Conservation (phyloP, 1,284 basidiomycete species). For the Ceratorhiza oryzae-sativae region DNA sequence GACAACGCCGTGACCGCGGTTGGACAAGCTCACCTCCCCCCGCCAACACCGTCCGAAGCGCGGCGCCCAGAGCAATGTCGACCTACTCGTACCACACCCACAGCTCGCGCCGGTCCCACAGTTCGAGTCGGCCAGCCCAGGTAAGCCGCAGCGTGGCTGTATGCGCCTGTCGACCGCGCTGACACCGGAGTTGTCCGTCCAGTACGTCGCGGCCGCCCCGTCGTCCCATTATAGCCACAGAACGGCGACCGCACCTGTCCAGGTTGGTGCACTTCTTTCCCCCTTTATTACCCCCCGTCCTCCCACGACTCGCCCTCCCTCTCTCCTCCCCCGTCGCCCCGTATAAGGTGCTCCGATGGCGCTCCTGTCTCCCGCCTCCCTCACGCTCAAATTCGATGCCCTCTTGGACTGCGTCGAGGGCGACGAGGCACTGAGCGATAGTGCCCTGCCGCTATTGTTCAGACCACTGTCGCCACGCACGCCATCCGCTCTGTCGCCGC, state of each 20-base stretch:
- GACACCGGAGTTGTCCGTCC: neutral
- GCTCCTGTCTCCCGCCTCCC: constrained; percentile 26
- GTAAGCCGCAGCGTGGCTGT: neutral
- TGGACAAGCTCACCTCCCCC: constrained; percentile 23
- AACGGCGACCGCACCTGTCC: constrained; percentile 18
- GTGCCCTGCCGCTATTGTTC: constrained; percentile 8
- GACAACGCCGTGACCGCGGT: constrained; percentile 6
- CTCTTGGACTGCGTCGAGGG: constrained; percentile 14
- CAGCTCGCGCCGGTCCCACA: constrained; percentile 33
- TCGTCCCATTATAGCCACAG: constrained; percentile 25
- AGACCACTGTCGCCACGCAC: constrained; percentile 12
- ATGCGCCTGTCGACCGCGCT: neutral
- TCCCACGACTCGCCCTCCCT: neutral
- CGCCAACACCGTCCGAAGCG: neutral
- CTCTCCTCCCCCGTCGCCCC: neutral
- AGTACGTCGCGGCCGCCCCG: constrained; percentile 36
- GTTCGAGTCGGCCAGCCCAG: constrained; percentile 33
- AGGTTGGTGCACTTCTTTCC: constrained; percentile 2
- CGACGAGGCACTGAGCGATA: constrained; percentile 19
- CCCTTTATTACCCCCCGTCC: constrained; percentile 13
- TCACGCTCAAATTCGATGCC: constrained; percentile 34
- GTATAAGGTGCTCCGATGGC: neutral
- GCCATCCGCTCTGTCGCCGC: neutral
- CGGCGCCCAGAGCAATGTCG: constrained; percentile 14
- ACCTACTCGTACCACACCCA: constrained; percentile 23